Conservation (phyloP, 2,329 filamentous ascomycete genomes). For the Ceratocystis albifundus region DNA sequence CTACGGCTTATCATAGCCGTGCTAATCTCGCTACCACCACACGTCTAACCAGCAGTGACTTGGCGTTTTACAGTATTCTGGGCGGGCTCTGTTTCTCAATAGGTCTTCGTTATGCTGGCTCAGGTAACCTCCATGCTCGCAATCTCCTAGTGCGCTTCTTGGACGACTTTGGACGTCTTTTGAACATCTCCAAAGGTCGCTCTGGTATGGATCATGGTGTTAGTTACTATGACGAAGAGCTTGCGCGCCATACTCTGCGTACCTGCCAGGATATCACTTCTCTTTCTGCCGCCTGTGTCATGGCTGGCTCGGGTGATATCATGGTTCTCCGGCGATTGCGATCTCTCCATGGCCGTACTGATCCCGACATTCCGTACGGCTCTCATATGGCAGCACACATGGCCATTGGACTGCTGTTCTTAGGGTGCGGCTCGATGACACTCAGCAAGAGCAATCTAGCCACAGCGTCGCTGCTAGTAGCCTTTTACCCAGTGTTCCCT, state of each 20-base stretch:
- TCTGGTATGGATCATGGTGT: conserved; percentile 27
- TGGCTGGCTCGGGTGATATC: conserved; percentile 91
- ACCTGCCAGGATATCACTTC: conserved; percentile 87
- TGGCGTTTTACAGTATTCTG: conserved; percentile 87
- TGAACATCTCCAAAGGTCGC: conserved; percentile 40
- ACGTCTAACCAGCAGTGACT: conserved; percentile 61
- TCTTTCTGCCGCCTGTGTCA: conserved; percentile 72
- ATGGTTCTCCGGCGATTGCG: conserved; percentile 73
- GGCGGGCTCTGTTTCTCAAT: conserved; percentile 77
- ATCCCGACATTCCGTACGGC: conserved; percentile 76
- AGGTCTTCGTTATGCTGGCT: conserved; percentile 63
- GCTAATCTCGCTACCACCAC: conserved; percentile 37
- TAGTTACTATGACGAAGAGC: conserved; percentile 64
- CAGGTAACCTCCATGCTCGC: conserved; percentile 56
- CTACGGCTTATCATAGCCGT: conserved; percentile 52
- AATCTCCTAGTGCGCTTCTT: conserved; percentile 76
- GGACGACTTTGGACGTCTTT: conserved; percentile 73
- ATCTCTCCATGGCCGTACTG: conserved; percentile 74
- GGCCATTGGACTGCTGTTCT: conserved; percentile 79
- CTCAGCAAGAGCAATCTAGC: conserved; percentile 82
- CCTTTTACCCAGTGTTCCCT: conserved; percentile 91
- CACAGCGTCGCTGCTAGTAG: conserved; percentile 71
- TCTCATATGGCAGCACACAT: conserved; percentile 89
- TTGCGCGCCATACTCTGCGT: conserved; percentile 69
- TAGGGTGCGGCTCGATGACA: conserved; percentile 85